Conservation (phyloP, 2,329 filamentous ascomycete species). For the Microsporum canis region DNA sequence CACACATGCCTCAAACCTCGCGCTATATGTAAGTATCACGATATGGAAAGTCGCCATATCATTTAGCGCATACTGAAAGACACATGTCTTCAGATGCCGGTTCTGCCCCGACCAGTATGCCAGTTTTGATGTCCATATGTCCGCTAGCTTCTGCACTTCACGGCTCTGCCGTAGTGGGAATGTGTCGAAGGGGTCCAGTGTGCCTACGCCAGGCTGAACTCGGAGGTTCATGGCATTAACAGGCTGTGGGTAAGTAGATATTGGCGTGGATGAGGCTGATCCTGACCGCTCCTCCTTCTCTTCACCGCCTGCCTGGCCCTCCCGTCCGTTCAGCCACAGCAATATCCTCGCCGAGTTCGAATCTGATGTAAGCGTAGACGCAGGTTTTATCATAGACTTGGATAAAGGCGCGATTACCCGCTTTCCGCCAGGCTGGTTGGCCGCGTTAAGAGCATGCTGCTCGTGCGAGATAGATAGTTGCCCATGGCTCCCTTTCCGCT, state of each 20-base stretch:
- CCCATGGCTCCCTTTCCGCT: slow-evolving; percentile 25
- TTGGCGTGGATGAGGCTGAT: neutral
- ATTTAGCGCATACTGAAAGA: slow-evolving; percentile 26
- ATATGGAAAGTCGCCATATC: slow-evolving; percentile 29
- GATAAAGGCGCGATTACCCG: neutral
- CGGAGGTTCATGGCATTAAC: slow-evolving; percentile 16
- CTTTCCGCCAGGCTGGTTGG: neutral
- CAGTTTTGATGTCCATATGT: slow-evolving; percentile 28
- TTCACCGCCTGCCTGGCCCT: neutral
- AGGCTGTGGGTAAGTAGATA: neutral
- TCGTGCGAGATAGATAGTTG: neutral
- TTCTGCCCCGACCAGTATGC: slow-evolving; percentile 35
- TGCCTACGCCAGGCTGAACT: neutral
- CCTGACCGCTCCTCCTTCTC: neutral
- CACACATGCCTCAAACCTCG: slow-evolving; percentile 27
- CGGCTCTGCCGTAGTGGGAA: slow-evolving; percentile 19
- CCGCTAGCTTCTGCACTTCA: slow-evolving; percentile 25
- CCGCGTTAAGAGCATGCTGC: neutral
- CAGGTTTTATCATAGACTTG: neutral
- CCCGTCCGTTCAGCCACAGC: neutral
- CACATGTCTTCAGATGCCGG: slow-evolving; percentile 25
- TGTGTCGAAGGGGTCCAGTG: slow-evolving; percentile 23
- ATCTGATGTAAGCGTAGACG: neutral
- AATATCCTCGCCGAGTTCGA: neutral
- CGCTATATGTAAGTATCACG: slow-evolving; percentile 28